A percentile compares a stretch with the other conserved stretches of the same genome.
Conservation (phyloP, 2,329 filamentous ascomycete genomes). For the Bertia moriformis region DNA sequence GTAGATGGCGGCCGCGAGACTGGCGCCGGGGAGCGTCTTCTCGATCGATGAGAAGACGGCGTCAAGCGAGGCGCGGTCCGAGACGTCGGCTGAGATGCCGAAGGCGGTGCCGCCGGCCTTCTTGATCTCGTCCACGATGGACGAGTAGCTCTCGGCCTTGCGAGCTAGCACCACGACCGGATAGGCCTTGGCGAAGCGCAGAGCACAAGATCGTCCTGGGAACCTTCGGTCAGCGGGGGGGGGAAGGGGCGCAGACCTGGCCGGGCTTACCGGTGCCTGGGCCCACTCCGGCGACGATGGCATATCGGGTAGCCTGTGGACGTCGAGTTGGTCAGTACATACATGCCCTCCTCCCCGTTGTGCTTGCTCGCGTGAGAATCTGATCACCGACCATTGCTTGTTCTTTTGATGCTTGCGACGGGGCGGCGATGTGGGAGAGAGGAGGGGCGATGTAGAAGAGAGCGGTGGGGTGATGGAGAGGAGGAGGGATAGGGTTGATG, state of each 20-base stretch:
- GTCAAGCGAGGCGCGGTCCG: constrained; percentile 30
- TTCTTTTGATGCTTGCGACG: too few species aligned
- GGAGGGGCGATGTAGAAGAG: too few species aligned
- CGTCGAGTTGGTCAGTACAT: too few species aligned
- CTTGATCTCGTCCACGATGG: neutral
- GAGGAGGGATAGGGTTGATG: too few species aligned
- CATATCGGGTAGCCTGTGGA: too few species aligned
- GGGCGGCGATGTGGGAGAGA: too few species aligned
- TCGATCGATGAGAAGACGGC: constrained; percentile 49
- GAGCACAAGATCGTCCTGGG: neutral
- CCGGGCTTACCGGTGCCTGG: neutral
- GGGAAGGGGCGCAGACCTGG: too few species aligned
- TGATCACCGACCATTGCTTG: too few species aligned
- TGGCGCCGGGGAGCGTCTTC: constrained; percentile 36
- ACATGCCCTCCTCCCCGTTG: too few species aligned
- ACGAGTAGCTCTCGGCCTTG: neutral
- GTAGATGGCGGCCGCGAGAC: constrained; percentile 52
- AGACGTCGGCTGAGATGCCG: neutral
- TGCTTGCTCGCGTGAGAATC: too few species aligned
- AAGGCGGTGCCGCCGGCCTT: neutral
- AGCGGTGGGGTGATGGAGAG: too few species aligned
- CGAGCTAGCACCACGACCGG: neutral
- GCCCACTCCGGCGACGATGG: neutral
- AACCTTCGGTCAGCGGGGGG: too few species aligned
- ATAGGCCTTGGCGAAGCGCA: neutral